Evolutionary conservation across 257 asterid genomes (phyloP), one percentile per base, ranked within the genome.

Genomic region (Penstemon davidsonii): DNA sequence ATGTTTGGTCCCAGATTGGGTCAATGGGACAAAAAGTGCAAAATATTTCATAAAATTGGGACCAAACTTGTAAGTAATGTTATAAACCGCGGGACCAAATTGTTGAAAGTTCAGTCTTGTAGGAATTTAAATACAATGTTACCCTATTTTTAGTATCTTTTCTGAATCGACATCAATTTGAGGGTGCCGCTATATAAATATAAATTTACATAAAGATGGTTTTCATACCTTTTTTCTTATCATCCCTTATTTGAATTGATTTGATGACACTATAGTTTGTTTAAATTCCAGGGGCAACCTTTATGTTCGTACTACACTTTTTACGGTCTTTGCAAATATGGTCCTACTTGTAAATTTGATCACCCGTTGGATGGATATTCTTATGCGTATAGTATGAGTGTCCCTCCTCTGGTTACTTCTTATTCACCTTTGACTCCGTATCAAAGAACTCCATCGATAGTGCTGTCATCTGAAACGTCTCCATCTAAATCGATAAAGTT

Each of bases 311-410:
- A 73, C 66, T 87, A 87, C 80, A 73, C 66, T 67, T 73, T 68
- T 8, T 77, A 84, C 10, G 88, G 93, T 10, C 72, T 86, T 44
- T 86, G 93, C 93, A 84, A 75, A 71, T 86, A 73, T 39, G 94
- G 94, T 3, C 90, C 90, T 3, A 68, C 88, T 3, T 84, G 94
- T 75, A 79, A 66, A 70, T 87, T 67, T 49, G 94, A 87, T 66
- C 94, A 87, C 66, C 94, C 94, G 10, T 40, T 85, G 86, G 80
- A 79, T 2, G 88, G 84, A 44, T 82, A 80, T 64, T 37, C 80
- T 1, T 83, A 84, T 45, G 80, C 71, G 5, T 79, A 86, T 15
- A 60, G 74, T 62, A 4, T 75, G 63, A 57, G 49, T 46, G 51
- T 62, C 57, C 84, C 84, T 64, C 75, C 86, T 73, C 73, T 76